Conservation (phyloP, 306 rosid species). For the Betula pendula region DNA sequence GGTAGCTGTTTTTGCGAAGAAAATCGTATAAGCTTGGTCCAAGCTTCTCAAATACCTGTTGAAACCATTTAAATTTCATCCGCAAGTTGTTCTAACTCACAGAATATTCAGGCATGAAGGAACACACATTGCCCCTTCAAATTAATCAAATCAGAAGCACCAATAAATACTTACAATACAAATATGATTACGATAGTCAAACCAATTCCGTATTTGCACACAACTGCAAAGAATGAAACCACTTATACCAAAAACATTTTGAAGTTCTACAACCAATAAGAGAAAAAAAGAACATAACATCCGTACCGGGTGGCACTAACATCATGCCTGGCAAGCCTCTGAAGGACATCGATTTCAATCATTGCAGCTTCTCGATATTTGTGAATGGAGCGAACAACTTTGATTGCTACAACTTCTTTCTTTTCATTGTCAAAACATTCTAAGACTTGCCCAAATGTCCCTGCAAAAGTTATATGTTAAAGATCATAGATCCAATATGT, state of each 20-base stretch:
- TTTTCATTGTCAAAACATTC: conserved; percentile 76
- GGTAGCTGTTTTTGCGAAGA: conserved; percentile 90
- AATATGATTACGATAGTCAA: conserved; percentile 89
- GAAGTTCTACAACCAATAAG: conserved; percentile 41
- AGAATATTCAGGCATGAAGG: conserved; percentile 69
- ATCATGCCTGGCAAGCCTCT: conserved; percentile 68
- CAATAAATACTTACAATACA: conserved; percentile 88
- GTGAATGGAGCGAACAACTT: conserved; percentile 65
- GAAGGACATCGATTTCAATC: conserved; percentile 74
- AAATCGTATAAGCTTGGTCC: conserved; percentile 93
- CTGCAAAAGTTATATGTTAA: conserved; percentile 37
- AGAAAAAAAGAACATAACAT: conserved; percentile 21
- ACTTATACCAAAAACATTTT: conserved; percentile 59
- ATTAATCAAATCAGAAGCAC: conserved; percentile 56
- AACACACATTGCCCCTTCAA: conserved; percentile 48
- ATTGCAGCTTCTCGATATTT: conserved; percentile 79
- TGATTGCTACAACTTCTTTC: conserved; percentile 70
- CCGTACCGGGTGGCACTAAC: conserved; percentile 66
- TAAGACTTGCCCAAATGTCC: conserved; percentile 83
- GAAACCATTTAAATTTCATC: conserved; percentile 81
- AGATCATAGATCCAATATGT: not conserved
- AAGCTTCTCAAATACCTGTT: conserved; percentile 95
- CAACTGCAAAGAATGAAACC: conserved; percentile 84
- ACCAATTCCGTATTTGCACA: conserved; percentile 96
- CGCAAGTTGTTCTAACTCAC: conserved; percentile 73